Evolutionary conservation across 768 basidiomycete species (phyloP).

Genomic region (Piloderma croceum): DNA sequence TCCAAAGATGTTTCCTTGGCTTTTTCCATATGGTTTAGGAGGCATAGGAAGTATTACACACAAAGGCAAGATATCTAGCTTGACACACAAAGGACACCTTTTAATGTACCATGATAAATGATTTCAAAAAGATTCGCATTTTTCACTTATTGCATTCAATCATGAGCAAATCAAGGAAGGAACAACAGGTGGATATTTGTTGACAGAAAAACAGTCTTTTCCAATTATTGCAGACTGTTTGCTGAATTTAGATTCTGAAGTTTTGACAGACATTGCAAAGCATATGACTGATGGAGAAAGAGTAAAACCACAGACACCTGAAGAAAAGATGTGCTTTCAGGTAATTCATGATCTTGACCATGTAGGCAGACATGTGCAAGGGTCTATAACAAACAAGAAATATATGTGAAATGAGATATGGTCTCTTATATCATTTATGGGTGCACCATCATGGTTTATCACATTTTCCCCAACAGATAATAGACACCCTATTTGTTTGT

Average conservation of each 20-base stretch:
- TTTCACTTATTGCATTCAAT: constrained; percentile 28
- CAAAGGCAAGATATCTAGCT: too few relatives aligned
- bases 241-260: constrained; percentile 6
- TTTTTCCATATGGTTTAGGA: too few relatives aligned
- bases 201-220: constrained; percentile 13
- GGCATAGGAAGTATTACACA: too few relatives aligned
- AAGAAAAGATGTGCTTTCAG: constrained; percentile 20
- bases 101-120: too few relatives aligned
- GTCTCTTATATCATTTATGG: constrained; percentile 13
- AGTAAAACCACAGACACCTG: constrained; percentile 12
- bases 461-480: constrained; percentile 27
- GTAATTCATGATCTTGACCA: constrained; percentile 23
- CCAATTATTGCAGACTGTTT: constrained; percentile 12
- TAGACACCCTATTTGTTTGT: constrained; percentile 27
- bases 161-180: constrained; percentile 25
- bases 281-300: constrained; percentile 9
- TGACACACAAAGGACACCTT: too few relatives aligned
- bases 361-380: constrained; percentile 15
- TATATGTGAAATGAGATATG: constrained; percentile 22
- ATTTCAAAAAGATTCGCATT: constrained; percentile 30
- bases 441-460: constrained; percentile 24
- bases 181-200: constrained; percentile 17
- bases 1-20: too few relatives aligned
- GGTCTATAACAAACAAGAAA: constrained; percentile 20
- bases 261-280: constrained; percentile 6